phyloP scores from a whole-genome alignment of 2,329 filamentous ascomycete species.

The Didymella segeticola region DNA sequence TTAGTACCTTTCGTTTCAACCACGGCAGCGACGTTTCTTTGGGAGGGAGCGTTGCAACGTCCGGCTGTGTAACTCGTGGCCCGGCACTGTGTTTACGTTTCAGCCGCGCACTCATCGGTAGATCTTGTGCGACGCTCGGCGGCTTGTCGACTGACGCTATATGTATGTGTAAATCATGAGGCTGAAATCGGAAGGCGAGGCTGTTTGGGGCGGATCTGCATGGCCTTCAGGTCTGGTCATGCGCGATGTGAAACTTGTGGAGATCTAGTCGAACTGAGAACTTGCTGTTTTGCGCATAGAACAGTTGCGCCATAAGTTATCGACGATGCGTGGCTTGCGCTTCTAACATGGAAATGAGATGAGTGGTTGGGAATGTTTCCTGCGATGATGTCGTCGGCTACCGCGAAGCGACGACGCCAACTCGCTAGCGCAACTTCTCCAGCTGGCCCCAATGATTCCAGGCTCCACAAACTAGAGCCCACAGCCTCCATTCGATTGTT shows the following conservation, averaged over 20 bases:
- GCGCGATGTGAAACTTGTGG: slow-evolving; percentile 2
- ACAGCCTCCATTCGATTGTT: slow-evolving; percentile 1
- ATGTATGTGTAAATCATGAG: slow-evolving; percentile 12
- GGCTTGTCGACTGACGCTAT: slow-evolving; percentile 5
- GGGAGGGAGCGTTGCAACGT: slow-evolving; percentile 21
- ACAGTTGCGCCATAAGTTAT: not conserved
- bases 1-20: not conserved
- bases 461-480: not conserved
- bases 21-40: not conserved
- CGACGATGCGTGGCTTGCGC: not conserved
- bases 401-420: not conserved
- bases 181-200: slow-evolving; percentile 3
- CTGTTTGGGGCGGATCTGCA: slow-evolving; percentile 7
- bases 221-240: slow-evolving; percentile 5
- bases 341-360: not conserved
- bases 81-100: slow-evolving; percentile 13
- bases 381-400: not conserved
- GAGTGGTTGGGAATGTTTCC: not conserved
- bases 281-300: not conserved
- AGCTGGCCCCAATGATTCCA: not conserved
- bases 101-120: slow-evolving; percentile 17
- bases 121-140: slow-evolving; percentile 15
- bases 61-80: slow-evolving; percentile 19
- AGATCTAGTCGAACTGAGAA: not conserved
- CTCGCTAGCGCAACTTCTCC: slow-evolving; percentile 4